Evolutionary conservation across 805 yeast species (phyloP), one percentile per base, ranked within the genome.

Genomic region (Monosporozyma solicola): DNA sequence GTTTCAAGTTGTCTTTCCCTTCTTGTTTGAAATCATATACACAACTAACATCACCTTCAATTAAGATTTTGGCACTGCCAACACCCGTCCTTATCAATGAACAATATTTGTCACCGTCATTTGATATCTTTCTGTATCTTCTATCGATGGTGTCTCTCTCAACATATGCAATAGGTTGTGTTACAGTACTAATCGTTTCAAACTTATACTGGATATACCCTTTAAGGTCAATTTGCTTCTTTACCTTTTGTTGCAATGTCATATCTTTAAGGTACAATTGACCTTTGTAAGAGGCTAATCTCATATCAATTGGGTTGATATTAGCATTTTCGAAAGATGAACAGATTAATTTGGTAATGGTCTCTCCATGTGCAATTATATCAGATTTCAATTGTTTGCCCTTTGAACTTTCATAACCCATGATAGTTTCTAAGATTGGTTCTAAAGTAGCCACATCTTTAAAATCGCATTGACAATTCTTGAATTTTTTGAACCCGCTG

Each of bases 31-130:
- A 88, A 66, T 90, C 97, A 78, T 84, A 85, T 10, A 85, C 84
- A 66, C 97, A 85, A 68, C 92, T 98, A 22, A 92, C 87, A 70
- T 94, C 98, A 1, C 96, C 97, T 0, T 90, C 96, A 47, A 90
- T 67, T 5, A 87, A 66, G 46, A 89, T 69, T 56, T 78, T 80
- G 20, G 81, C 77, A 47, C 76, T 77, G 8, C 96, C 97, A 15
- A 92, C 81, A 2, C 96, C 95, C 0, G 97, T 84, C 59, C 79
- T 78, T 5, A 91, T 91, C n/a, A 92, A 84, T 0, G 88, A 77
- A 47, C 85, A 74, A 63, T 81, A 90, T 69, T 92, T 96, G 60
- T 84, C 89, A 48, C 82, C 81, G 63, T 82, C 85, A 62, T 79
- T 82, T 7, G 87, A 90, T 1, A 74, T 69, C 52, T 75, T 74